Evolutionary conservation across 352 stramenopile genomes (phyloP).

Genomic region (Pythium rishiriense): DNA sequence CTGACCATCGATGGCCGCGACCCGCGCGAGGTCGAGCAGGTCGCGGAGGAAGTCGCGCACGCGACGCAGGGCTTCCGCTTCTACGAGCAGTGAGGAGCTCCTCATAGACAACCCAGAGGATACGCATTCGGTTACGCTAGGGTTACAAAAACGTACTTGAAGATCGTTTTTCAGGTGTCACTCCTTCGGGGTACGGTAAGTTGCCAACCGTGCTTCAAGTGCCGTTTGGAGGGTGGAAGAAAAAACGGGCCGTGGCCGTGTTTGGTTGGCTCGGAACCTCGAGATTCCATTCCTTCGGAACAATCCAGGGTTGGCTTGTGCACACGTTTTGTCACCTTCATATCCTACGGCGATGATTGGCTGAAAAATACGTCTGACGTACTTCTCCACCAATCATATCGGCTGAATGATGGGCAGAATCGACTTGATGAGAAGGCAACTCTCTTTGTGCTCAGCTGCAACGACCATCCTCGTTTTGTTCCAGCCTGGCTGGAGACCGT

Average conservation of each 20-base stretch:
- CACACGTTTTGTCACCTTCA: constrained; percentile 14
- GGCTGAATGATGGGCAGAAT: not conserved
- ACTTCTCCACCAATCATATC: constrained; percentile 3
- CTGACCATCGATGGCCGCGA: constrained; percentile 70
- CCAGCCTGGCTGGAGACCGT: not conserved
- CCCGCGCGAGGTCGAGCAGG: constrained; percentile 47
- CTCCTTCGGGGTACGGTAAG: not conserved
- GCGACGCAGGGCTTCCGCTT: constrained; percentile 30
- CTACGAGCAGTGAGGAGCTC: not conserved
- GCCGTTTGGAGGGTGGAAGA: not conserved
- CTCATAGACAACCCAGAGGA: not conserved
- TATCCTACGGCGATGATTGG: constrained; percentile 1
- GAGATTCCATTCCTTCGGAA: not conserved
- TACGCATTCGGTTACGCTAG: not conserved
- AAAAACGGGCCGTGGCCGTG: not conserved
- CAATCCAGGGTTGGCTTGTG: not conserved
- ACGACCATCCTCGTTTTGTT: not conserved
- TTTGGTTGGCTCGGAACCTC: not conserved
- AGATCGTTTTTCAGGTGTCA: not conserved
- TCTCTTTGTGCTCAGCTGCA: constrained; percentile 1
- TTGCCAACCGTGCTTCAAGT: constrained; percentile 1
- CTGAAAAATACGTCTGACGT: not conserved
- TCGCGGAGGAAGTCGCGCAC: constrained; percentile 42
- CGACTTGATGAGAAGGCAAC: constrained; percentile 16
- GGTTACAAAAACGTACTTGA: constrained; percentile 7